Conservation (phyloP, 2,329 filamentous ascomycete genomes). For the Nannizziopsis barbatae region DNA sequence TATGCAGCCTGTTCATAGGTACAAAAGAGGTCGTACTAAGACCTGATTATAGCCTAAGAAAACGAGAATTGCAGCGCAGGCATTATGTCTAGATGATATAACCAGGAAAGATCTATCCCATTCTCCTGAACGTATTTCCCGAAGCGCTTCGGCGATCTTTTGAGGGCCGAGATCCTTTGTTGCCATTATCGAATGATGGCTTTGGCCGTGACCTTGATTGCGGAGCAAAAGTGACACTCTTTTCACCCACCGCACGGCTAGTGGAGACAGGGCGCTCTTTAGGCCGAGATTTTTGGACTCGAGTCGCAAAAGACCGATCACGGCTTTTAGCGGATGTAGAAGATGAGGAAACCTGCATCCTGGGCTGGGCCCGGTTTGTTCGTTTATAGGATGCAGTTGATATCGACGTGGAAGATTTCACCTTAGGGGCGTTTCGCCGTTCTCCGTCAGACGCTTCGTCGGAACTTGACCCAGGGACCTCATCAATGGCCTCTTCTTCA, state of each 20-base stretch:
- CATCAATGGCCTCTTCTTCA: constrained; percentile 50
- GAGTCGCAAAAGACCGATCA: constrained; percentile 48
- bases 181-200: constrained; percentile 14
- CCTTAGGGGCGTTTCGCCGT: constrained; percentile 19
- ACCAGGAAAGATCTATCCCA: constrained; percentile 23
- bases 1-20: no score
- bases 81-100: constrained; percentile 33
- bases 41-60: no score
- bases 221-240: constrained; percentile 52
- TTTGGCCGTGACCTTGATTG: constrained; percentile 30
- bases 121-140: constrained; percentile 38
- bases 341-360: constrained; percentile 49
- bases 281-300: constrained; percentile 38
- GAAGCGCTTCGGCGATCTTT: constrained; percentile 41
- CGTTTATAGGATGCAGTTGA: constrained; percentile 47
- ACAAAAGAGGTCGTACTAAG: no score
- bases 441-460: constrained; percentile 27
- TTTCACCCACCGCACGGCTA: constrained; percentile 36
- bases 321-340: constrained; percentile 32
- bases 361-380: constrained; percentile 39
- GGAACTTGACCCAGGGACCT: constrained; percentile 35
- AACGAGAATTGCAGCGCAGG: not conserved
- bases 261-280: constrained; percentile 26
- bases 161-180: constrained; percentile 21
- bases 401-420: constrained; percentile 35